Conservation (phyloP, 306 rosid genomes). For the Hippophae rhamnoides region DNA sequence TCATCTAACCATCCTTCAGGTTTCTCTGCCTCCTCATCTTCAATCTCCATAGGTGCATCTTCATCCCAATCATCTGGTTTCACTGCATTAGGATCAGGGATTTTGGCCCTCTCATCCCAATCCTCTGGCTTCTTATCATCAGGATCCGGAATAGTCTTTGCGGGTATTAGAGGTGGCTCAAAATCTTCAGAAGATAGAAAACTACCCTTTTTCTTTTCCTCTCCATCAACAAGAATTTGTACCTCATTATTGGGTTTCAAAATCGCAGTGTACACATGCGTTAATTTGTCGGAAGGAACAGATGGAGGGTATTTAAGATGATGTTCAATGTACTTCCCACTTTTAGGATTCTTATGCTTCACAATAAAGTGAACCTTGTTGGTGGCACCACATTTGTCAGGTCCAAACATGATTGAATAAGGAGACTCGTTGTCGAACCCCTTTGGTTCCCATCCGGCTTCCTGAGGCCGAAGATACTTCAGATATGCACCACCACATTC, state of each 20-base stretch:
- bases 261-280: slow-evolving; percentile 87
- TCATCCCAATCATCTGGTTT: slow-evolving; percentile 99
- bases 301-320: slow-evolving; percentile 82
- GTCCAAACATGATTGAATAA: slow-evolving; percentile 90
- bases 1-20: slow-evolving; percentile 98
- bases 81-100: slow-evolving; percentile 71
- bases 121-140: slow-evolving; percentile 96
- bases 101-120: slow-evolving; percentile 91
- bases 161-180: slow-evolving; percentile 72
- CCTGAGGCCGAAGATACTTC: slow-evolving; percentile 84
- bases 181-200: slow-evolving; percentile 81
- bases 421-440: slow-evolving; percentile 75
- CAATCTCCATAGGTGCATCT: slow-evolving; percentile 87
- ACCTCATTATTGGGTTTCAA: slow-evolving; percentile 39
- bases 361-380: slow-evolving; percentile 95
- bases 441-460: slow-evolving; percentile 75
- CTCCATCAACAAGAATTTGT: slow-evolving; percentile 36
- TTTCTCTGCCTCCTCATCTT: slow-evolving; percentile 83
- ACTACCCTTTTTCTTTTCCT: slow-evolving; percentile 42
- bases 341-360: slow-evolving; percentile 90
- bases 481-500: slow-evolving; percentile 99
- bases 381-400: slow-evolving; percentile 91
- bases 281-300: slow-evolving; percentile 75
- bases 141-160: slow-evolving; percentile 87
- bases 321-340: slow-evolving; percentile 74